Evolutionary conservation across 1,284 basidiomycete genomes (phyloP), one percentile per base, ranked within the genome.

Genomic region (Malassezia sympodialis): DNA sequence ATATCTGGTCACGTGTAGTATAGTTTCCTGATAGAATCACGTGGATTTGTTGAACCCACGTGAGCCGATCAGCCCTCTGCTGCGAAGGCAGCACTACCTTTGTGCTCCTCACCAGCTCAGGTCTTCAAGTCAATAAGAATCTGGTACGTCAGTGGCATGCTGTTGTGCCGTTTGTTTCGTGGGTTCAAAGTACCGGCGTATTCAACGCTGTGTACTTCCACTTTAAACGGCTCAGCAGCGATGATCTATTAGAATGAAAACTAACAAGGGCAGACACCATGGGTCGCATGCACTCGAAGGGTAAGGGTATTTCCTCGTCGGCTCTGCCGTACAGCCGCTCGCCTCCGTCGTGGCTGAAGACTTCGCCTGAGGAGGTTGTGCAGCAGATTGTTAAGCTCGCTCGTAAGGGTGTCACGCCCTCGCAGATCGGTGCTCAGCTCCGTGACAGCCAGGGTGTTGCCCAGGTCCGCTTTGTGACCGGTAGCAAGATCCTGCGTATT

Each of bases 401-500:
- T 59, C 86, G 89, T 78, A 93, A 94, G 83, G 93, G 93, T 81
- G 82, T 94, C 67, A 91, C 90, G 51, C 93, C 93, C 53, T 96
- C 91, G 50, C 90, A 96, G 79, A 96, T 96, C 77, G 93, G 93
- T 83, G 90, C 96, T 67, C 84, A 86, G 77, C 87, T 98, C 76
- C 88, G 93, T 79, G 93, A 96, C 82, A 90, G 88, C 75, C 88
- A 96, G 78, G 93, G 93, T 75, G 86, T 96, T 73, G 90, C 93
- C 76, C 79, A 82, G 77, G 91, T 96, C 78, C 90, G 90, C 75
- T 90, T 88, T 79, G 87, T 96, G 75, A 96, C 93, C 60, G 93
- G 91, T 77, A 96, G 94, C 87, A 96, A 96, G 84, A 93, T 98
- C 76, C 85, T 96, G 72, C 85, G 93, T 82, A 90, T 96, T 80